Evolutionary conservation across 2,329 filamentous ascomycete genomes (phyloP), one percentile per base, ranked within the genome.

Genomic region (Macroventuria anomochaeta): DNA sequence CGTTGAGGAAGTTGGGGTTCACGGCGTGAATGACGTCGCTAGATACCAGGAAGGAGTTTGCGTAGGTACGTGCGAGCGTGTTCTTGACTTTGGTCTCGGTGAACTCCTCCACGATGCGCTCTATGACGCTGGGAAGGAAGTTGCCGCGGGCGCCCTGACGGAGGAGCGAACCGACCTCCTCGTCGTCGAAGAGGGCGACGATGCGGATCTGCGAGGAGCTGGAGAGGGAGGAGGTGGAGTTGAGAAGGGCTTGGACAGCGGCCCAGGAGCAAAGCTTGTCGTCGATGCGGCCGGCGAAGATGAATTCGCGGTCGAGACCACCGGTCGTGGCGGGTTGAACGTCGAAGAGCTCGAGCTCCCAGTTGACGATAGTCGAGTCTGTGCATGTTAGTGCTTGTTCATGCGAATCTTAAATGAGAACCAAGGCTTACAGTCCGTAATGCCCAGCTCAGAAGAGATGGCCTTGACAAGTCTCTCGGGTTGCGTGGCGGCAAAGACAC

Each of bases 191-290:
- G 65, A 97, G 87, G n/a, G 89, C 92, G 29, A 95, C 90, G 49
- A 97, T 81, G 77, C 96, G 96, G 75, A 97, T 86, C 47, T 88
- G 84, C n/a, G 87, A 83, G 55, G 88, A 83, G 8, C 79, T 73
- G 1, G 83, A 78, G 34, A 70, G 62, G 75, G 80, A 75, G 1
- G 79, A 71, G 8, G 81, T 68, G 17, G 75, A 85, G 42, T 88
- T 86, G 23, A 97, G 81, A 0, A 99, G 86, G 3, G 86, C 93
- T 74, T 93, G 87, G 46, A 97, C 82, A 7, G 95, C 93, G 7
- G 92, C 86, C 87, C 91, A 97, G 26, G 90, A 96, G 81, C 95
- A 97, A 39, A 99, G 87, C 80, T 97, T 97, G 79, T 99, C 95
- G 72, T 99, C 95, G 63, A 97, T 95, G 47, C 95, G 89, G 53